These are phyloP conservation scores for Arctostaphylos glauca DNA, from an alignment of 148 eudicot genomes.

Conservation along the genomic window DNA sequence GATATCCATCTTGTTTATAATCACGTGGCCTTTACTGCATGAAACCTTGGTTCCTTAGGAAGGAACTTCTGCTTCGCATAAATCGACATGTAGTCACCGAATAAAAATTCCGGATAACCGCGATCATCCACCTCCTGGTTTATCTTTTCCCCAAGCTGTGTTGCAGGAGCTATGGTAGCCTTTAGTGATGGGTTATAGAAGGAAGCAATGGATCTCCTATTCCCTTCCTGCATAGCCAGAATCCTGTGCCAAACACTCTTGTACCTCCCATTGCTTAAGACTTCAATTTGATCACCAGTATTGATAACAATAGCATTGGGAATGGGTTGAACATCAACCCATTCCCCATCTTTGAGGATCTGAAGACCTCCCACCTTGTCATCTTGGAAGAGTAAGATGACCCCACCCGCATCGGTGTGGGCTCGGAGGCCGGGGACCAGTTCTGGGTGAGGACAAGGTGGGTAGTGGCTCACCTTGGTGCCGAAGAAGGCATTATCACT, in stretches of 20 bases:
- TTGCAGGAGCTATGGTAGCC: constrained; percentile 73
- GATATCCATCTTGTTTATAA: neutral
- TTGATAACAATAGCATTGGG: constrained; percentile 77
- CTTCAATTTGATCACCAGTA: constrained; percentile 92
- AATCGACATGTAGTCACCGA: constrained; percentile 86
- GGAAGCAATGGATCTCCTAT: constrained; percentile 74
- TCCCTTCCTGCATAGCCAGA: constrained; percentile 47
- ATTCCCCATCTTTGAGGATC: constrained; percentile 66
- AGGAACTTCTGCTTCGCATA: constrained; percentile 82
- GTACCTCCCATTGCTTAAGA: constrained; percentile 78
- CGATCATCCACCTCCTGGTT: constrained; percentile 14
- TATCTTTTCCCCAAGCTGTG: constrained; percentile 34
- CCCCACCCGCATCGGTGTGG: constrained; percentile 95
- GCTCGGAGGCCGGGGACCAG: constrained; percentile 65
- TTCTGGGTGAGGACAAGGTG: constrained; percentile 84
- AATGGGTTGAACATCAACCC: constrained; percentile 83
- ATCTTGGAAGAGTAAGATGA: constrained; percentile 86
- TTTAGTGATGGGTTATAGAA: constrained; percentile 74
- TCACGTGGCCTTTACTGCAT: constrained; percentile 60
- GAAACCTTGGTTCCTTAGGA: constrained; percentile 82
- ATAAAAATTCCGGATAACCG: constrained; percentile 66
- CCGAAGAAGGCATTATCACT: constrained; percentile 70
- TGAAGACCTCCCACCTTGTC: constrained; percentile 66
- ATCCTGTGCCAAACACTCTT: constrained; percentile 91
- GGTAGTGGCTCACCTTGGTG: constrained; percentile 93